Conservation (phyloP, 768 basidiomycete genomes). For the Suillus plorans region DNA sequence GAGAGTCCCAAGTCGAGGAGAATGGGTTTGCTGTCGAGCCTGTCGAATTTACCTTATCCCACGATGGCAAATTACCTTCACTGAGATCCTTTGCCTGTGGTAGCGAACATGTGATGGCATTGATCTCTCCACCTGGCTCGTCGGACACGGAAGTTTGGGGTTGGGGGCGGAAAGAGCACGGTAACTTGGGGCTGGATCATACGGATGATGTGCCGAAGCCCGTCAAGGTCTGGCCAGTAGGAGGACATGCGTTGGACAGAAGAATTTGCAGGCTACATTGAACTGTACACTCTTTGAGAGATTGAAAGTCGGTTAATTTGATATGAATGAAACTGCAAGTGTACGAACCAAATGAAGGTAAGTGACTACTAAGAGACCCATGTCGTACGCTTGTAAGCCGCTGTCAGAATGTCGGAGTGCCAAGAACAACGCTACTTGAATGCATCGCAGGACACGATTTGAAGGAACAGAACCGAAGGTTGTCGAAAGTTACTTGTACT, state of each 20-base stretch:
- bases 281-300: too few relatives aligned
- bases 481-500: too few relatives aligned
- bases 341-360: too few relatives aligned
- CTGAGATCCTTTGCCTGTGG: conserved; percentile 57
- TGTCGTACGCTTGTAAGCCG: too few relatives aligned
- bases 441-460: too few relatives aligned
- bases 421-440: too few relatives aligned
- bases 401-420: too few relatives aligned
- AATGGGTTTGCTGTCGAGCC: background rate
- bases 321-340: too few relatives aligned
- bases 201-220: conserved; percentile 39
- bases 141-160: conserved; percentile 56
- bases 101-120: conserved; percentile 64
- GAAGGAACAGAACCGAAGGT: too few relatives aligned
- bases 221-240: conserved; percentile 53
- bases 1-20: conserved; percentile 15
- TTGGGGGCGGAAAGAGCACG: conserved; percentile 99
- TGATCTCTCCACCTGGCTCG: conserved; percentile 19
- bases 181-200: conserved; percentile 76
- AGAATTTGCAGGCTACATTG: too few relatives aligned
- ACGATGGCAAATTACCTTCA: conserved; percentile 24
- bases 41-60: conserved; percentile 27
- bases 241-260: background rate
- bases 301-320: too few relatives aligned
- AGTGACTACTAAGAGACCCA: too few relatives aligned